Evolutionary conservation across 2,329 filamentous ascomycete genomes (phyloP).

Genomic region (Colletotrichum viniferum): DNA sequence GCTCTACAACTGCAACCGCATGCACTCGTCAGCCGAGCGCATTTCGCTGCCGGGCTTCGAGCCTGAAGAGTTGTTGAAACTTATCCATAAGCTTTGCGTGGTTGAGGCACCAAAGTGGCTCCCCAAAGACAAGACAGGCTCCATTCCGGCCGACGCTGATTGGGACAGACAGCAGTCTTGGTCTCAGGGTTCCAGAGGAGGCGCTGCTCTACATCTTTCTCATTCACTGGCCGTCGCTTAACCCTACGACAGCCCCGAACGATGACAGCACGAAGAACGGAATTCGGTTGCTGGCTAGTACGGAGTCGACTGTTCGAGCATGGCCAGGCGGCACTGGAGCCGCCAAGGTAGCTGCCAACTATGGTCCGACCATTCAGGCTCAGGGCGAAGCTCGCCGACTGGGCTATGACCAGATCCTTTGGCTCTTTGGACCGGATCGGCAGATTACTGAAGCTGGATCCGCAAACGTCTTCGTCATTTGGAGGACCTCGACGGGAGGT

Average conservation of each 20-base stretch:
- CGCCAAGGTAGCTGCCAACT: conserved; percentile 22
- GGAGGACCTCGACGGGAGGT: neutral
- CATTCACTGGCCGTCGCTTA: neutral
- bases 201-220: neutral
- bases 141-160: neutral
- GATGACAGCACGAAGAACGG: neutral
- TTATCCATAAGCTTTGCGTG: neutral
- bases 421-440: conserved; percentile 7
- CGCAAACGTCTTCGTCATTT: conserved; percentile 6
- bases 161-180: neutral
- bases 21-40: conserved; percentile 51
- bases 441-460: conserved; percentile 6
- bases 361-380: conserved; percentile 14
- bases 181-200: neutral
- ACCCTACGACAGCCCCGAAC: neutral
- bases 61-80: conserved; percentile 58
- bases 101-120: neutral
- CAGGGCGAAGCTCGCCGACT: conserved; percentile 2
- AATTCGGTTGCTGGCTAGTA: neutral
- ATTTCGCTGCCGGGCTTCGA: conserved; percentile 71
- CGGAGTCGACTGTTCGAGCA: neutral
- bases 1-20: conserved; percentile 63
- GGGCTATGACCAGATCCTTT: conserved; percentile 20
- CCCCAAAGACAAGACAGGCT: neutral
- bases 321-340: conserved; percentile 11